These are phyloP conservation scores for Pyrenophora seminiperda DNA, from an alignment of 2,329 filamentous ascomycete species.

Conservation along the genomic window DNA sequence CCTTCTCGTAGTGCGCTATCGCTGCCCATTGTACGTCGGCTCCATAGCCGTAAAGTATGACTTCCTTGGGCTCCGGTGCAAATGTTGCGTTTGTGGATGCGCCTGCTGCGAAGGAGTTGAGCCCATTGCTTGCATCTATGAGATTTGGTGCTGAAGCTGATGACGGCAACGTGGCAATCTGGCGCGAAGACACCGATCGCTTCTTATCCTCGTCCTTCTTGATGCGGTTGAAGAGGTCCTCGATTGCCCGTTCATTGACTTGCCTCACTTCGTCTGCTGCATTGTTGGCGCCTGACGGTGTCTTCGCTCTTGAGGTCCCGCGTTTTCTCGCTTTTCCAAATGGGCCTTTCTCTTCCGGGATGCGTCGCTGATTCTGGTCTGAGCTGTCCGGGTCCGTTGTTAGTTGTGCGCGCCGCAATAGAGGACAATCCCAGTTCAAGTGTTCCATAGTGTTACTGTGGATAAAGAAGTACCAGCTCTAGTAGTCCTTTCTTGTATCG, in stretches of 20 bases:
- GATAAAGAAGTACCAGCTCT: background rate
- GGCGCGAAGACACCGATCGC: conserved; percentile 33
- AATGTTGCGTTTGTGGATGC: conserved; percentile 44
- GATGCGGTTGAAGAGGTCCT: conserved; percentile 53
- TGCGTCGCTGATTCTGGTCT: conserved; percentile 56
- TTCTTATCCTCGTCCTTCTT: conserved; percentile 40
- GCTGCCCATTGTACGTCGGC: conserved; percentile 76
- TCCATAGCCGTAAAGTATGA: conserved; percentile 83
- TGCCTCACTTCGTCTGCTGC: conserved; percentile 59
- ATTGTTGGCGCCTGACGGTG: conserved; percentile 61
- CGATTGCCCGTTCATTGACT: conserved; percentile 53
- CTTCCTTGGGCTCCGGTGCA: conserved; percentile 69
- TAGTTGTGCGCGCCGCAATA: conserved; percentile 13
- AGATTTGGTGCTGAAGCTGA: conserved; percentile 44
- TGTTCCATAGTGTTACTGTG: background rate
- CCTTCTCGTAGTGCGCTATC: conserved; percentile 83
- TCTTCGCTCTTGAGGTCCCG: conserved; percentile 57
- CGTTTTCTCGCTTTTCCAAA: conserved; percentile 61
- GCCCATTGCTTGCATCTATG: conserved; percentile 33
- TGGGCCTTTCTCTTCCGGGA: conserved; percentile 65
- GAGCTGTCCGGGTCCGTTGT: conserved; percentile 29
- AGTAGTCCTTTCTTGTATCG: background rate
- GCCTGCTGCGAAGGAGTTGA: conserved; percentile 35
- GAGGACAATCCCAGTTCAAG: conserved; percentile 1
- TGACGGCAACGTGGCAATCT: conserved; percentile 30